Base-by-base conservation (phyloP, 1,284 basidiomycete species). In the Amylostereum chailletii region DNA sequence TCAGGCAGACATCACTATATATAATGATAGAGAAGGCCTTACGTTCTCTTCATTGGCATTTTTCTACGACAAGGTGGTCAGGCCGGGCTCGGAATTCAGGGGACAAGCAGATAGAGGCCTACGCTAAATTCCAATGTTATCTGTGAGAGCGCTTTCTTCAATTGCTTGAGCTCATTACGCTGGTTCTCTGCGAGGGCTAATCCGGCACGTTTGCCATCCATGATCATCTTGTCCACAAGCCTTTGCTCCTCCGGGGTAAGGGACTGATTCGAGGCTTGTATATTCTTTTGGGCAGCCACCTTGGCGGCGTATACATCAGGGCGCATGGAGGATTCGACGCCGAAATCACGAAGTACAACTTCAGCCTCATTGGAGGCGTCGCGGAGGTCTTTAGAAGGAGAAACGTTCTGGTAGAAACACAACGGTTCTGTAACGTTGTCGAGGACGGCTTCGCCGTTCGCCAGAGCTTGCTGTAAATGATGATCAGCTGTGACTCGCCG, bases 11-110 rank as follows among this genome's bases (percentile, higher is more conserved):
- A 11, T 32, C 7, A 9, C 34, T 47, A 45, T 40, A 9, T 29
- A 29, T 31, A 37, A 32, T 33, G 26, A 27, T n/a, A 32, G 3
- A 27, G 34, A 19, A 19, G n/a, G 8, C 38, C 67, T 44, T 57
- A 87, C 87, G 48, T 83, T 83, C 60, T 92, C 90, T 63, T 92
- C 86, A 58, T 90, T 91, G 65, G 83, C 88, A 67, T 90, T 89
- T 83, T 87, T 88, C 81, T 88, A 57, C 43, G 29, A 49, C 32
- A 36, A 45, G 11, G 26, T 40, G 3, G 30, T 34, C 30, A 19
- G 34, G 42, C 9, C 49, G 42, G 1, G 51, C 36, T 46, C 26
- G 30, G 27, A n/a, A 9, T 27, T 42, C 5, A 40, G 39, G 29
- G 31, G 19, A 32, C 42, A 32, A 45, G 3, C 42, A 32, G 39